Percentiles rank a stretch among this genome's conserved stretches.
Conservation (phyloP, 1,139 yeast genomes). For the Pichia sp. region DNA sequence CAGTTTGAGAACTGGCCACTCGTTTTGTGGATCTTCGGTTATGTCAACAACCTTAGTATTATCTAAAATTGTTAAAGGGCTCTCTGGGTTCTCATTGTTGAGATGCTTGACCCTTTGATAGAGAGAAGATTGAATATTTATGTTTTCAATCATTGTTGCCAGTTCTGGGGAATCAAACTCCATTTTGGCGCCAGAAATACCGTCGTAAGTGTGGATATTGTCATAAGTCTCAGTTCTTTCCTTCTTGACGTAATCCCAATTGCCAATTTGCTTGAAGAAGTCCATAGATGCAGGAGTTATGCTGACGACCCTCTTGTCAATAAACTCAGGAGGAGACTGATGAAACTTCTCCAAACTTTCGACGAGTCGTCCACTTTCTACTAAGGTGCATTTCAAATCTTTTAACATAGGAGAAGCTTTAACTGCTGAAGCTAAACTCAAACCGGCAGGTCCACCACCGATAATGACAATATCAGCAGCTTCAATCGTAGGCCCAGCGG, state of each 20-base stretch:
- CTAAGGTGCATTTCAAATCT: conserved; percentile 57
- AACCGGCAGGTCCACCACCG: conserved; percentile 98
- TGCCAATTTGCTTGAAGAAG: conserved; percentile 65
- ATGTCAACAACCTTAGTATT: conserved; percentile 61
- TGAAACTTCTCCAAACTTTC: conserved; percentile 49
- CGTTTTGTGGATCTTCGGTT: conserved; percentile 34
- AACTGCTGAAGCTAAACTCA: conserved; percentile 76
- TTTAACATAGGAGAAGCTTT: conserved; percentile 60
- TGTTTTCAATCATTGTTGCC: conserved; percentile 86
- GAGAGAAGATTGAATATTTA: conserved; percentile 75
- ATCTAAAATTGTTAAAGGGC: conserved; percentile 49
- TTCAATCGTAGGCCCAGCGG: conserved; percentile 5
- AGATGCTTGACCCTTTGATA: conserved; percentile 53
- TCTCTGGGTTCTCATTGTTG: conserved; percentile 24
- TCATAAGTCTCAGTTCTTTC: conserved; percentile 78
- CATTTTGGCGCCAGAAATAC: conserved; percentile 62
- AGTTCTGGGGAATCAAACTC: conserved; percentile 62
- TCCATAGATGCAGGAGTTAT: conserved; percentile 76
- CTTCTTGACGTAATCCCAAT: conserved; percentile 64
- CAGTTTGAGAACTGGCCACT: conserved; percentile 77
- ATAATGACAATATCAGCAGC: conserved; percentile 74
- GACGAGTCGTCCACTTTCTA: conserved; percentile 64
- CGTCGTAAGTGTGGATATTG: conserved; percentile 82
- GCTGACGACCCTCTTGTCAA: conserved; percentile 79
- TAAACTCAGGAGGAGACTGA: conserved; percentile 51